Conservation (phyloP, 2,329 filamentous ascomycete genomes). For the Biscogniauxia sp. region DNA sequence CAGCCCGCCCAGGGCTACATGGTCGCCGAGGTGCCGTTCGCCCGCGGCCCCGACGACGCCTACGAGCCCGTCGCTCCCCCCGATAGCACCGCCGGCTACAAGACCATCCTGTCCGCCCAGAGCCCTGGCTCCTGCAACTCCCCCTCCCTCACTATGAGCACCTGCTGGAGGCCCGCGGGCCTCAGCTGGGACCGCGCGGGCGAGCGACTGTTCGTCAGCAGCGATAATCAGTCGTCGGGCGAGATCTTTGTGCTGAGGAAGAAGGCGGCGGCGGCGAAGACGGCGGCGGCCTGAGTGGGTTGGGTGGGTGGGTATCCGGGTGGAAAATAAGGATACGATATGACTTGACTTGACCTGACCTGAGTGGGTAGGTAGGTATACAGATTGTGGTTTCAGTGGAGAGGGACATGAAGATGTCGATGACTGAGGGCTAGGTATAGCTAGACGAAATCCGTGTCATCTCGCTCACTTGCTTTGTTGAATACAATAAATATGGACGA, state of each 20-base stretch:
- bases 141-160: slow-evolving; percentile 36
- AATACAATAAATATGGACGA: no score
- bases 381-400: no score
- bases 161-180: slow-evolving; percentile 22
- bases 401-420: no score
- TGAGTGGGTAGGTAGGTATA: no score
- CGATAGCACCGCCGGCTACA: slow-evolving; percentile 30
- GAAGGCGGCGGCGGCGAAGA: neutral
- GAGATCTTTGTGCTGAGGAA: neutral
- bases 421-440: no score
- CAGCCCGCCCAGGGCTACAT: slow-evolving; percentile 37
- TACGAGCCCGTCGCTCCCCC: slow-evolving; percentile 33
- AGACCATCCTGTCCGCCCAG: slow-evolving; percentile 34
- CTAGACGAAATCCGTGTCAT: no score
- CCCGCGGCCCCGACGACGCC: slow-evolving; percentile 18
- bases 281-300: no score
- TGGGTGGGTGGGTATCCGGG: no score
- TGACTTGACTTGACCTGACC: no score
- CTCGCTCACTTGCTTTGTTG: no score
- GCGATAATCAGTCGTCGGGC: neutral
- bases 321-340: no score
- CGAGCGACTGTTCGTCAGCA: neutral
- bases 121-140: slow-evolving; percentile 32
- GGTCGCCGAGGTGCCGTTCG: slow-evolving; percentile 35
- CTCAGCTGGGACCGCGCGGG: neutral